phyloP scores from a whole-genome alignment of 805 yeast species.

The Saccharomyces eubayanus region DNA sequence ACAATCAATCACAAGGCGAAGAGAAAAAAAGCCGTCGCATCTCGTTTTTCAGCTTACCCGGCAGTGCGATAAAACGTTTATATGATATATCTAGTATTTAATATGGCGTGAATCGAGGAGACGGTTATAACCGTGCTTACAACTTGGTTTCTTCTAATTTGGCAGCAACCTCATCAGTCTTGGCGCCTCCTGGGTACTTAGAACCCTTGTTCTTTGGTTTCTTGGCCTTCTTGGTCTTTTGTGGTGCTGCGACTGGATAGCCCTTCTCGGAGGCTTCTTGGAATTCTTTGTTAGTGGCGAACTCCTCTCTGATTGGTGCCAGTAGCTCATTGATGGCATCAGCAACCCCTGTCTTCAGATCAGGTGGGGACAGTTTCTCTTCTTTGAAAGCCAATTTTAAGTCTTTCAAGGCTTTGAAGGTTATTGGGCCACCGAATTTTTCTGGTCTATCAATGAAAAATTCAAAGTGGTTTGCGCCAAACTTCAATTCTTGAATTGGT shows the following conservation, averaged over 20 bases:
- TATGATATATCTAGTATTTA: not conserved
- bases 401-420: slow-evolving; percentile 57
- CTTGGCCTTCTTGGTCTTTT: slow-evolving; percentile 57
- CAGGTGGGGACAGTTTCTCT: slow-evolving; percentile 81
- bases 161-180: slow-evolving; percentile 24
- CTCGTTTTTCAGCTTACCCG: not conserved
- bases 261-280: slow-evolving; percentile 69
- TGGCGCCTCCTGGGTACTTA: slow-evolving; percentile 67
- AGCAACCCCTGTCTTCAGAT: slow-evolving; percentile 85
- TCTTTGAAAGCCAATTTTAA: slow-evolving; percentile 64
- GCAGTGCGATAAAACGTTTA: not conserved
- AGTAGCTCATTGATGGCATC: slow-evolving; percentile 73
- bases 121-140: not conserved
- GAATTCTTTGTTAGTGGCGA: slow-evolving; percentile 54
- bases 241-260: slow-evolving; percentile 66
- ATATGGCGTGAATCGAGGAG: not conserved
- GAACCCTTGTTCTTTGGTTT: slow-evolving; percentile 83
- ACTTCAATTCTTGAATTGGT: slow-evolving; percentile 76
- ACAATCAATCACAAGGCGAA: not conserved
- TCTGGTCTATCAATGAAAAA: slow-evolving; percentile 87
- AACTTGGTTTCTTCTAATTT: slow-evolving; percentile 13
- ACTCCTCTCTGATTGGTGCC: slow-evolving; percentile 76
- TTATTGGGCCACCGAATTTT: slow-evolving; percentile 89
- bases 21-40: not conserved
- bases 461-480: slow-evolving; percentile 48